Conservation (phyloP, 2,329 filamentous ascomycete genomes). For the Aurifilum marmelostoma region DNA sequence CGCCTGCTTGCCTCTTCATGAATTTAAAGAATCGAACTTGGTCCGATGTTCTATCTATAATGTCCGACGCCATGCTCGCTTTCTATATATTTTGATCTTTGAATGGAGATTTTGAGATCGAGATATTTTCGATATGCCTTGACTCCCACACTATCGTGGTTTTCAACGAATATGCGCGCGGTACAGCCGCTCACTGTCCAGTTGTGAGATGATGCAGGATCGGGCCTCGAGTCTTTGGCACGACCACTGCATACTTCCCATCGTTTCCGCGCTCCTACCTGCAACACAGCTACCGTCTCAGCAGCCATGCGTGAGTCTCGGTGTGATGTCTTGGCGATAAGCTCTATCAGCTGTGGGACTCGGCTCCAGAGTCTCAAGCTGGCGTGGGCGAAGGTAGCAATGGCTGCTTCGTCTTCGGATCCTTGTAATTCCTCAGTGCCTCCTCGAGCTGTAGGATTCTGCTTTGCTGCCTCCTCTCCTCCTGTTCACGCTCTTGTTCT, state of each 20-base stretch:
- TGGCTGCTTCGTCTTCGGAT: constrained; percentile 61
- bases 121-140: not conserved
- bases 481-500: constrained; percentile 55
- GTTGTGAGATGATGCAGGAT: not conserved
- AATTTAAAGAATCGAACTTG: not conserved
- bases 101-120: not conserved
- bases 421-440: constrained; percentile 53
- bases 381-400: constrained; percentile 46
- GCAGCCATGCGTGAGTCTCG: not conserved
- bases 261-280: not conserved
- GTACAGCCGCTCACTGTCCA: not conserved
- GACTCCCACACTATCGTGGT: not conserved
- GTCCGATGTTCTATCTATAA: not conserved
- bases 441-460: constrained; percentile 58
- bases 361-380: not conserved
- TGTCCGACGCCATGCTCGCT: not conserved
- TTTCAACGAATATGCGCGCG: not conserved
- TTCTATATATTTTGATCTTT: not conserved
- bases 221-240: not conserved
- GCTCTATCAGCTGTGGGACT: not conserved
- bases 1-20: not conserved
- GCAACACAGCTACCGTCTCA: not conserved
- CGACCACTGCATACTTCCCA: not conserved
- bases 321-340: not conserved
- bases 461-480: constrained; percentile 48